Evolutionary conservation across 2,329 filamentous ascomycete species (phyloP).

Genomic region (Xylaria polymorpha): DNA sequence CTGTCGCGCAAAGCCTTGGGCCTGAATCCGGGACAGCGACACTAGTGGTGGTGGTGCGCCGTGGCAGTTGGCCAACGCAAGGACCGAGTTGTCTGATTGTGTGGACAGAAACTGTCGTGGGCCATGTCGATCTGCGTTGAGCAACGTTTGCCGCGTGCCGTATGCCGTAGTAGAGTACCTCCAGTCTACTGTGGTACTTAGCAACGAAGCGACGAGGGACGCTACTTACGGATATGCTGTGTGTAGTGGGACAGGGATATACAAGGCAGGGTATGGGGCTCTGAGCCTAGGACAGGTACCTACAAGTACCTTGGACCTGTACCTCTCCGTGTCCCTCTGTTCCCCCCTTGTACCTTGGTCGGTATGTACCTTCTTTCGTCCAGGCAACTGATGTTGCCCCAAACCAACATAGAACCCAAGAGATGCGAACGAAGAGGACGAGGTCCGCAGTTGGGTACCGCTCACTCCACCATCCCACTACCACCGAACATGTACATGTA

Average conservation of each 20-base stretch:
- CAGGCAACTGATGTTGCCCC: background rate
- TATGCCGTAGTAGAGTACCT: constrained; percentile 23
- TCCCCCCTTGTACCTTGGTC: background rate
- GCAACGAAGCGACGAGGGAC: background rate
- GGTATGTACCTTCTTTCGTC: background rate
- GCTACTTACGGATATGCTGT: background rate
- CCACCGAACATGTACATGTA: background rate
- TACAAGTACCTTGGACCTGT: background rate
- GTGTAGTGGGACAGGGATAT: background rate
- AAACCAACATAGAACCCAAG: constrained; percentile 5
- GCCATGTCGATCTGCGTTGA: constrained; percentile 38
- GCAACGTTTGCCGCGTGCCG: constrained; percentile 38
- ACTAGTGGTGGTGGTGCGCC: background rate
- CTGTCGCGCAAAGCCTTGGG: constrained; percentile 17
- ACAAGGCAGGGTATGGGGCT: constrained; percentile 4
- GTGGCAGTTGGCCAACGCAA: constrained; percentile 24
- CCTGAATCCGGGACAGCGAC: constrained; percentile 19
- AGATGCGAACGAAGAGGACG: constrained; percentile 25
- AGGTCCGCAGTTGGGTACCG: constrained; percentile 31
- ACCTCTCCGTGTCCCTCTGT: background rate
- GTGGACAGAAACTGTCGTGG: constrained; percentile 35
- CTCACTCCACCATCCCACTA: constrained; percentile 16
- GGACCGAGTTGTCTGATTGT: constrained; percentile 29
- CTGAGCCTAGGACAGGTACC: background rate
- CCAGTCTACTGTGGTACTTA: background rate